Evolutionary conservation across 78 protist genomes (phyloP).

Genomic region (Dictyostelium firmibasis): DNA sequence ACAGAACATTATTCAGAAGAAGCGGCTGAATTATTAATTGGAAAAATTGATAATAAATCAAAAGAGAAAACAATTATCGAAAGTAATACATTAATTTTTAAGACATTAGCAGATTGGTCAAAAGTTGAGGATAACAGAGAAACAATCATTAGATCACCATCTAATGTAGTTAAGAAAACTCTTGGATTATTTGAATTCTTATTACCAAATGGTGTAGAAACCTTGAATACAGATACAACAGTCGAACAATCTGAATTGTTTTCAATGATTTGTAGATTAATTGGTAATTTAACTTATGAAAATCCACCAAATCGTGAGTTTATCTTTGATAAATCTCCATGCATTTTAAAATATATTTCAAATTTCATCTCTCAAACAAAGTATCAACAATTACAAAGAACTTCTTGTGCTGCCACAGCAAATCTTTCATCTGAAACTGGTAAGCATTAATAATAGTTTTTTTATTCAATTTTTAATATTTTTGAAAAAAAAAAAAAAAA

Average conservation of each 20-base stretch:
- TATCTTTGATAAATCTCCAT: background rate
- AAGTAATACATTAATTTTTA: constrained; percentile 7
- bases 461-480: too few species aligned
- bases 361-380: background rate
- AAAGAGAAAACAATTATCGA: background rate
- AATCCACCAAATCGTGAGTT: constrained; percentile 1
- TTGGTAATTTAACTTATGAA: constrained; percentile 61
- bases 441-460: background rate
- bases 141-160: background rate
- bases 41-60: background rate
- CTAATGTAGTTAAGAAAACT: background rate
- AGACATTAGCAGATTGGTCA: constrained; percentile 61
- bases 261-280: constrained; percentile 36
- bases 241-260: too few species aligned
- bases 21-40: background rate
- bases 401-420: constrained; percentile 10
- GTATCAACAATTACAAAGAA: background rate
- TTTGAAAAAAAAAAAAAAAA: too few species aligned
- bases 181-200: background rate
- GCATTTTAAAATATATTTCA: background rate
- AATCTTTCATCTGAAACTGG: constrained; percentile 42
- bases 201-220: background rate
- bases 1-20: background rate
- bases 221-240: background rate
- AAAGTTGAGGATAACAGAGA: constrained; percentile 63